phyloP scores from a whole-genome alignment of 139 green algal species.

The Auxenochlorella pyrenoidosa region DNA sequence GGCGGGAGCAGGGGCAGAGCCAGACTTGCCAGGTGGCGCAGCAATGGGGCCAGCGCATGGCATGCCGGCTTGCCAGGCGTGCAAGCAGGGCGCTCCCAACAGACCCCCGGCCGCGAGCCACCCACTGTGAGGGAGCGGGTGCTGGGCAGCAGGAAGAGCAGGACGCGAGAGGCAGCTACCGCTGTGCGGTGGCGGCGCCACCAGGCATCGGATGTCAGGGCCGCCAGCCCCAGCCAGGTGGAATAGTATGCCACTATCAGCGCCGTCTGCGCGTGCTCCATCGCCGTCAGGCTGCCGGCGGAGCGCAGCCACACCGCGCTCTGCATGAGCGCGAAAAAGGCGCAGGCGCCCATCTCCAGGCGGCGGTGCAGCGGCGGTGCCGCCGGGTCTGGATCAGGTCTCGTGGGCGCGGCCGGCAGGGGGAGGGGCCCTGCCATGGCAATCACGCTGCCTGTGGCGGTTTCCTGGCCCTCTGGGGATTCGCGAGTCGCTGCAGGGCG shows the following conservation, averaged over 20 bases:
- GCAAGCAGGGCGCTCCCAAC: not conserved
- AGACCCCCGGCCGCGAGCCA: not conserved
- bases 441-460: too few relatives aligned
- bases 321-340: not conserved
- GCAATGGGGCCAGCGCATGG: too few relatives aligned
- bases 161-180: not conserved
- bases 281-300: not conserved
- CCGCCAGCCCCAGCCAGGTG: not conserved
- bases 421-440: too few relatives aligned
- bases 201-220: not conserved
- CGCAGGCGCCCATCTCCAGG: too few relatives aligned
- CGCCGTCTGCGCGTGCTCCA: not conserved
- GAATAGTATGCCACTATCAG: not conserved
- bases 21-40: too few relatives aligned
- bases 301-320: not conserved
- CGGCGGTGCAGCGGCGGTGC: too few relatives aligned
- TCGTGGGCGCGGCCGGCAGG: too few relatives aligned
- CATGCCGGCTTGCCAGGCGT: not conserved
- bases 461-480: too few relatives aligned
- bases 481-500: too few relatives aligned
- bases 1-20: too few relatives aligned
- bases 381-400: too few relatives aligned
- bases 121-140: not conserved
- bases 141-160: not conserved
- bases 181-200: not conserved